Base-by-base conservation (phyloP, 2,329 filamentous ascomycete genomes). In the Parascedosporium putredinis region DNA sequence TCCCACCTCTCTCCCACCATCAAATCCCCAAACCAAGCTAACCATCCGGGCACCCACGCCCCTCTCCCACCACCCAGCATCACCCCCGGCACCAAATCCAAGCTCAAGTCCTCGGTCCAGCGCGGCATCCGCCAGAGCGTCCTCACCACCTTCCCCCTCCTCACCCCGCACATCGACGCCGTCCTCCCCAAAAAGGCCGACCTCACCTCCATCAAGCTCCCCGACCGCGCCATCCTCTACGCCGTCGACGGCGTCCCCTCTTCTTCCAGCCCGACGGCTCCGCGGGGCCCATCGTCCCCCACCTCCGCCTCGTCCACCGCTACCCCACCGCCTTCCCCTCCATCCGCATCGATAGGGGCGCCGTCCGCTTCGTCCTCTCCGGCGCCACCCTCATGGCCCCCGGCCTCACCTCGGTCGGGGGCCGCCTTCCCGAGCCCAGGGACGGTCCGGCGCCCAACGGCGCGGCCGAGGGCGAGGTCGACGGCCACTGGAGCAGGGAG, bases 361-460 rank as follows among this genome's bases (percentile, higher is more conserved):
- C 93, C 4, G 97, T 98, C 62, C 87, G 93, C 53, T 98, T 98
- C 69, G 91, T 98, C 23, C 79, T 98, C 2, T 87, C 83, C 1
- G 93, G 93, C 42, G 93, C 93, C 1, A 88, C 91, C 12, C 82
- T 98, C 55, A 98, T 98, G 93, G 91, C 89, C 1, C 93, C 93
- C 0, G 93, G 93, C 0, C 67, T 98, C 58, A 98, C 93, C 24
- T 88, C 82, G 18, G 68, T 81, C 0, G 93, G 93, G 0, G 93
- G 93, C 0, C 67, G 86, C 45, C 67, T 98, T 59, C 93, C 93
- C 66, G 66, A 6, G 63, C 60, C 53, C 2, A 60, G 56, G 59
- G 56, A 51, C 52, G 53, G n/a, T n/a, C n/a, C n/a, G n/a, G n/a
- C n/a, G n/a, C n/a, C 63, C 16, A 36, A 34, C 29, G 61, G 55